Percentiles rank a stretch among this genome's conserved stretches.
phyloP scores from a whole-genome alignment of 202 grass and related monocot genomes.

The Zizania palustris region DNA sequence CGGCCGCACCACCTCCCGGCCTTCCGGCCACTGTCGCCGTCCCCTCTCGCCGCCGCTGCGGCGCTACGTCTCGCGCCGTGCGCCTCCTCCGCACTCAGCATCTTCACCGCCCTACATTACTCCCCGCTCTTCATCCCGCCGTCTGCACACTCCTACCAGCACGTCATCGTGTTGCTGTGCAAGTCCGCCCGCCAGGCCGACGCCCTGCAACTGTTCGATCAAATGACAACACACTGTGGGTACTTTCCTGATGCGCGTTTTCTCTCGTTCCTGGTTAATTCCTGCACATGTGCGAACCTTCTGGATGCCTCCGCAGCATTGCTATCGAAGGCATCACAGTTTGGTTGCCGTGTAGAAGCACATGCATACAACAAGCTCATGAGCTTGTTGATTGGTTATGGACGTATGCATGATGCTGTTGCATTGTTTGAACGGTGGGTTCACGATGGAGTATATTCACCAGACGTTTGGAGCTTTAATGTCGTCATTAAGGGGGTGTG shows the following conservation, averaged over 20 bases:
- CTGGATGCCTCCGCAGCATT: constrained; percentile 52
- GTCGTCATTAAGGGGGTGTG: constrained; percentile 71
- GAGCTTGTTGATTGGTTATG: constrained; percentile 47
- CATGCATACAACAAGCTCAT: constrained; percentile 78
- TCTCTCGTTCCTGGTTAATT: constrained; percentile 60
- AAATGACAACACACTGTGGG: constrained; percentile 55
- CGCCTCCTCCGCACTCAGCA: constrained; percentile 36
- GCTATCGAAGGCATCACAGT: constrained; percentile 42
- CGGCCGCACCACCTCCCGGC: constrained; percentile 38
- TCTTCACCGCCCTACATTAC: constrained; percentile 45
- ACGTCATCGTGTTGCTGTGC: constrained; percentile 47
- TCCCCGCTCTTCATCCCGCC: constrained; percentile 48
- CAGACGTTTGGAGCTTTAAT: constrained; percentile 84
- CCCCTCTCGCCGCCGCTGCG: constrained; percentile 32
- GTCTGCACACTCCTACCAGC: constrained; percentile 43
- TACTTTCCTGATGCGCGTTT: constrained; percentile 56
- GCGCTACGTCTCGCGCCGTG: constrained; percentile 44
- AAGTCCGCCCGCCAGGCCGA: constrained; percentile 44
- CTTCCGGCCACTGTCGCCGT: constrained; percentile 40
- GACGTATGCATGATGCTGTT: constrained; percentile 49
- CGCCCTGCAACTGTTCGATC: constrained; percentile 78
- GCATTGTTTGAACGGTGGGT: constrained; percentile 60
- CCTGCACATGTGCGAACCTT: constrained; percentile 46
- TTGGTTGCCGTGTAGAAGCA: constrained; percentile 47
- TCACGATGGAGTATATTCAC: constrained; percentile 42